Percentiles rank a stretch among this genome's conserved stretches.
phyloP scores from a whole-genome alignment of 495 filamentous ascomycete species.

The Hypoxylon fragiforme region DNA sequence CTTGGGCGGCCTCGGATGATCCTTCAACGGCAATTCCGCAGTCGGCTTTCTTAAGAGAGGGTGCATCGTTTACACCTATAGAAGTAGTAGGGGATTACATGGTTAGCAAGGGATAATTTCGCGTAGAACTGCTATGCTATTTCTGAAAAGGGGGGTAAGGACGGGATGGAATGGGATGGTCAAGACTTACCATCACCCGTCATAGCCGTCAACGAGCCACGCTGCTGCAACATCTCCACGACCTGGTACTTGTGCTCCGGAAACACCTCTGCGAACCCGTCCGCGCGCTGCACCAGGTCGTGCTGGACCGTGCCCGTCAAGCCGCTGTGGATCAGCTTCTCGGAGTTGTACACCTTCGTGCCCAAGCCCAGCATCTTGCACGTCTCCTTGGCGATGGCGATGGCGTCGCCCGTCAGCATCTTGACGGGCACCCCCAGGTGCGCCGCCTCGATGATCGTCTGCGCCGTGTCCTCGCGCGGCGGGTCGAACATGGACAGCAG shows the following conservation, averaged over 20 bases:
- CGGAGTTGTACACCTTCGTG: conserved; percentile 91
- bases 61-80: conserved; percentile 88
- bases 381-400: conserved; percentile 88
- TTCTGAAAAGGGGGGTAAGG: background rate
- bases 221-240: conserved; percentile 93
- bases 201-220: conserved; percentile 95
- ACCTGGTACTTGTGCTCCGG: conserved; percentile 98
- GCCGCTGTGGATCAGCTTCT: conserved; percentile 76
- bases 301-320: conserved; percentile 89
- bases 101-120: no score
- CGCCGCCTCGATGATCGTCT: conserved; percentile 86
- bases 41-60: conserved; percentile 94
- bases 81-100: no score
- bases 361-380: conserved; percentile 87
- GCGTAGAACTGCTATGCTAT: background rate
- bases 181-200: conserved; percentile 73
- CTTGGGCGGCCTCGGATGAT: conserved; percentile 86
- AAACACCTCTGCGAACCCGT: conserved; percentile 95
- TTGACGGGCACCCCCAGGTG: conserved; percentile 84
- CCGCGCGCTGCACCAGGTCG: conserved; percentile 90
- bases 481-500: conserved; percentile 92
- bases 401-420: conserved; percentile 94
- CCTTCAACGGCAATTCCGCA: conserved; percentile 91
- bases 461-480: conserved; percentile 85
- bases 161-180: background rate